Percentiles rank a stretch among this genome's conserved stretches.
Evolutionary conservation across 306 rosid species (phyloP).

Genomic region (Cucurbita ficifolia): DNA sequence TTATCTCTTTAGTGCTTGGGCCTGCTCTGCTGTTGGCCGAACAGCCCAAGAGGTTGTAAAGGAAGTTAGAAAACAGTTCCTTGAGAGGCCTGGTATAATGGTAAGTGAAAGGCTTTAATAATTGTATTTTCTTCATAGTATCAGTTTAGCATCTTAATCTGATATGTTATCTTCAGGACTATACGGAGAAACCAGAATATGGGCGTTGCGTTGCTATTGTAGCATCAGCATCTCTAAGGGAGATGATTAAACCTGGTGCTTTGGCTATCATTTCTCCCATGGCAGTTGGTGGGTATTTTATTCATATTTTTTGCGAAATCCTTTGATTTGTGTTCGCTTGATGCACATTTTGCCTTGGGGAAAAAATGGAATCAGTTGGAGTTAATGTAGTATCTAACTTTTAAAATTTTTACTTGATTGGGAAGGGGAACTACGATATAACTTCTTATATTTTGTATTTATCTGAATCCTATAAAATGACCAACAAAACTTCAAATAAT

Average conservation of each 20-base stretch:
- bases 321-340: neutral
- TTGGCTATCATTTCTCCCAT: slow-evolving; percentile 90
- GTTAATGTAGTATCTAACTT: too few relatives aligned
- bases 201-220: slow-evolving; percentile 95
- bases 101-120: slow-evolving; percentile 31
- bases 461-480: too few relatives aligned
- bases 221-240: slow-evolving; percentile 86
- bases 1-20: slow-evolving; percentile 90
- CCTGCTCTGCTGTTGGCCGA: slow-evolving; percentile 93
- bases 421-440: too few relatives aligned
- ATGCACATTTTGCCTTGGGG: too few relatives aligned
- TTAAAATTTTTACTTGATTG: too few relatives aligned
- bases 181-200: slow-evolving; percentile 90
- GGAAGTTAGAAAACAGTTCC: slow-evolving; percentile 95
- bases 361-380: too few relatives aligned
- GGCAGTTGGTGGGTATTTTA: slow-evolving; percentile 50
- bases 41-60: slow-evolving; percentile 98
- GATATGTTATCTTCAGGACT: slow-evolving; percentile 44
- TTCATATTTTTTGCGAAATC: neutral
- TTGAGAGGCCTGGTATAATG: slow-evolving; percentile 99
- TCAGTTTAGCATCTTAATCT: neutral
- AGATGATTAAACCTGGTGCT: slow-evolving; percentile 97
- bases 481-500: too few relatives aligned
- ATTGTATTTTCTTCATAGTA: neutral
- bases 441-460: too few relatives aligned